Conservation (phyloP, 2,329 filamentous ascomycete species). For the Talaromyces verruculosus region DNA sequence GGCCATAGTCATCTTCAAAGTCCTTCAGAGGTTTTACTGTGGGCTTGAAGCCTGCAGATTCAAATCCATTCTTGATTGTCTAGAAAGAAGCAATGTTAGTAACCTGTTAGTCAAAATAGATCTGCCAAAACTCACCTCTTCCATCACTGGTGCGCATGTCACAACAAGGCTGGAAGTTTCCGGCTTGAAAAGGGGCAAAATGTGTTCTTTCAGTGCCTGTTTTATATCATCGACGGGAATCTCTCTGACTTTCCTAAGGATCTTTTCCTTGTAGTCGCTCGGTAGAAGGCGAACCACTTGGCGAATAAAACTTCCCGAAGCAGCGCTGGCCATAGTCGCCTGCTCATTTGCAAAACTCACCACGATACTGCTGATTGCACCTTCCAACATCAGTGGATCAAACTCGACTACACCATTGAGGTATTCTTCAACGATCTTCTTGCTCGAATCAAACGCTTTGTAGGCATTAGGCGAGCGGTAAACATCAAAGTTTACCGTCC, state of each 20-base stretch:
- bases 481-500: constrained; percentile 78
- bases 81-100: constrained; percentile 40
- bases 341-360: constrained; percentile 85
- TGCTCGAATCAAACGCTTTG: constrained; percentile 78
- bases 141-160: constrained; percentile 81
- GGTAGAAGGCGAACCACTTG: constrained; percentile 75
- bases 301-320: constrained; percentile 77
- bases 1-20: constrained; percentile 88
- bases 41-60: constrained; percentile 73
- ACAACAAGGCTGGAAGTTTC: constrained; percentile 80
- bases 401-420: constrained; percentile 70
- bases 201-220: constrained; percentile 68
- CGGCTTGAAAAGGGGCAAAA: constrained; percentile 78
- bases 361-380: constrained; percentile 86
- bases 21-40: constrained; percentile 70
- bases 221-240: constrained; percentile 77
- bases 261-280: constrained; percentile 72
- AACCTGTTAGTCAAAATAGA: constrained; percentile 14
- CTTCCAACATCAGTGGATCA: constrained; percentile 80
- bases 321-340: constrained; percentile 77
- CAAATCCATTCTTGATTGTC: constrained; percentile 74
- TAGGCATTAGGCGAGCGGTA: constrained; percentile 87
- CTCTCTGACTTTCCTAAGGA: constrained; percentile 73
- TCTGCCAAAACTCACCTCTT: constrained; percentile 63
- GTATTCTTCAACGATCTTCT: constrained; percentile 71